A percentile compares a stretch with the other conserved stretches of the same genome.
Conservation (phyloP, 495 filamentous ascomycete genomes). For the Staphylotrichum longicolle region DNA sequence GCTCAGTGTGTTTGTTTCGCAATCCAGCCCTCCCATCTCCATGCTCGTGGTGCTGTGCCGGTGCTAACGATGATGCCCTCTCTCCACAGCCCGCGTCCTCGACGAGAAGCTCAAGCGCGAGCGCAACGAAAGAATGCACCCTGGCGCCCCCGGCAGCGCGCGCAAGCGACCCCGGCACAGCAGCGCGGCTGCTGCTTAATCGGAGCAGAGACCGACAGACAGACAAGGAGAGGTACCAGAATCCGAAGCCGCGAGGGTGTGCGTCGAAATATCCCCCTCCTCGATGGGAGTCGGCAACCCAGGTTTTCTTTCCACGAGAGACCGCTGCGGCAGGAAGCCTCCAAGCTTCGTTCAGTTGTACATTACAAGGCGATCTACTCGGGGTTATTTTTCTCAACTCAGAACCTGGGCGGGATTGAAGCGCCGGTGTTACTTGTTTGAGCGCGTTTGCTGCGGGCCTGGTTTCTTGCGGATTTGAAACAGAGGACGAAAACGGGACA, state of each 20-base stretch:
- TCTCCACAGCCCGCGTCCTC: slow-evolving; percentile 51
- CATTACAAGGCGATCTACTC: too few species aligned
- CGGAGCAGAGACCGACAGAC: background rate
- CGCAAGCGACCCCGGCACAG: slow-evolving; percentile 53
- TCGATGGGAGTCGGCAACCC: too few species aligned
- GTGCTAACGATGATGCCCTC: slow-evolving; percentile 9
- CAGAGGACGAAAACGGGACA: too few species aligned
- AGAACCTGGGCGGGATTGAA: too few species aligned
- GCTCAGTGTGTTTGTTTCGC: slow-evolving; percentile 49
- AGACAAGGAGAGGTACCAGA: background rate
- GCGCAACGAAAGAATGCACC: slow-evolving; percentile 53
- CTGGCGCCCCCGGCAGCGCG: slow-evolving; percentile 40
- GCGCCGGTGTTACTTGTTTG: too few species aligned
- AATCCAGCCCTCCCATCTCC: background rate
- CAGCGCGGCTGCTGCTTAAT: slow-evolving; percentile 29
- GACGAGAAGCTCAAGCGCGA: slow-evolving; percentile 60
- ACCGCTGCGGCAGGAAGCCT: too few species aligned
- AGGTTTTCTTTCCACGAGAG: too few species aligned
- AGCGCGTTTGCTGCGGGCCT: too few species aligned
- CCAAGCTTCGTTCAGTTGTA: too few species aligned
- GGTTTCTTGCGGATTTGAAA: too few species aligned
- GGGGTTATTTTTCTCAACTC: too few species aligned
- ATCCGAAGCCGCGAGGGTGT: background rate
- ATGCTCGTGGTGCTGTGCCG: background rate
- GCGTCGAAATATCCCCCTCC: too few species aligned